Evolutionary conservation across 495 filamentous ascomycete species (phyloP).

Genomic region (Hyaloscypha finlandica): DNA sequence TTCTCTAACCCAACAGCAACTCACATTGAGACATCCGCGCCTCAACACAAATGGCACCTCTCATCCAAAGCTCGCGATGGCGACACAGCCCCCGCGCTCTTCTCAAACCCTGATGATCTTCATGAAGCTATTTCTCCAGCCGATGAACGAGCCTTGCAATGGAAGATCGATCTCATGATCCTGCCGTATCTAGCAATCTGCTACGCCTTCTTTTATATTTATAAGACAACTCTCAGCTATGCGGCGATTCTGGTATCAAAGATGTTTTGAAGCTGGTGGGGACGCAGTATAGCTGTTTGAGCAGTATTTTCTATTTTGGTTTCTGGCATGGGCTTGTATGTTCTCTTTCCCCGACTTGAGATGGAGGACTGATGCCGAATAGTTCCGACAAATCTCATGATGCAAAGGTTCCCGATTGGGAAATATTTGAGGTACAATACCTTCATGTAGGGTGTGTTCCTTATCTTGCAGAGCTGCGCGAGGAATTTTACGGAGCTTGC

Average conservation of each 20-base stretch:
- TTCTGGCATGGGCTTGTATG: conserved; percentile 45
- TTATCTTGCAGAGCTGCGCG: conserved; percentile 39
- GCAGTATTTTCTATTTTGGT: conserved; percentile 63
- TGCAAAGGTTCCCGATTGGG: conserved; percentile 59
- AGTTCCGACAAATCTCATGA: conserved; percentile 36
- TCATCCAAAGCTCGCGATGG: conserved; percentile 38
- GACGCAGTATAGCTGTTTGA: conserved; percentile 60
- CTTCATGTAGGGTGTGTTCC: conserved; percentile 55
- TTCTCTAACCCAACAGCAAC: not conserved
- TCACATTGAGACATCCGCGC: conserved; percentile 2
- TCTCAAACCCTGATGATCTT: conserved; percentile 42
- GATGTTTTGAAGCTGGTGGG: conserved; percentile 51
- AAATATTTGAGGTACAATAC: conserved; percentile 62
- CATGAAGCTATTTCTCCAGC: conserved; percentile 2
- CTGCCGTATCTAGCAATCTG: conserved; percentile 50
- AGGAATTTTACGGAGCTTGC: conserved; percentile 45
- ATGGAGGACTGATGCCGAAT: not conserved
- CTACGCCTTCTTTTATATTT: conserved; percentile 53
- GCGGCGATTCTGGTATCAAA: conserved; percentile 54
- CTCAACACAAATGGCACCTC: conserved; percentile 33
- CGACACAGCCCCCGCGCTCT: conserved; percentile 49
- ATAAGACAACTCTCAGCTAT: conserved; percentile 27
- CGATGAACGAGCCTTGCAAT: conserved; percentile 8
- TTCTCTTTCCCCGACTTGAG: not conserved
- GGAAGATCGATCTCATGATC: conserved; percentile 52